Conservation (phyloP, 257 asterid species). For the Fraxinus americana region DNA sequence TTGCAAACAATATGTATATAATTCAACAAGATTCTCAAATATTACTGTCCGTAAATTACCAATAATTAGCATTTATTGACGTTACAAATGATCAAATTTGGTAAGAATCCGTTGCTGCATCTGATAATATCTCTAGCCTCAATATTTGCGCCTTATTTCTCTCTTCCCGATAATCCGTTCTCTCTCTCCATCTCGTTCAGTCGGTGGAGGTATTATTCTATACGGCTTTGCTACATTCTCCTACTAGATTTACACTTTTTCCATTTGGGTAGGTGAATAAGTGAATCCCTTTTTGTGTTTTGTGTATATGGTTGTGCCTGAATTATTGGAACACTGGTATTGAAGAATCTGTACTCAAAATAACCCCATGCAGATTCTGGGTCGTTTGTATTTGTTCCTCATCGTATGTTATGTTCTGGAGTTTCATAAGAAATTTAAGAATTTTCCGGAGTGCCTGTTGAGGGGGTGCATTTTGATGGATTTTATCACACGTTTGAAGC, state of each 20-base stretch:
- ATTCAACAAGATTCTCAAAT: background rate
- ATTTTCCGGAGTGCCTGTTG: slow-evolving; percentile 26
- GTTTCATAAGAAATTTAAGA: slow-evolving; percentile 37
- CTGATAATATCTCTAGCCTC: slow-evolving; percentile 32
- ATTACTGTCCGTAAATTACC: background rate
- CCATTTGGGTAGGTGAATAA: background rate
- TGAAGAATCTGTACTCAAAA: slow-evolving; percentile 18
- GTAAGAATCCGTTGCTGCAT: slow-evolving; percentile 26
- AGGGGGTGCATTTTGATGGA: slow-evolving; percentile 50
- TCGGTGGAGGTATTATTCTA: background rate
- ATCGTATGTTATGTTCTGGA: slow-evolving; percentile 41
- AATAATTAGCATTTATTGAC: slow-evolving; percentile 6
- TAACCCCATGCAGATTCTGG: slow-evolving; percentile 48
- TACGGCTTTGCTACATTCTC: background rate
- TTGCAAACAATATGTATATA: too few relatives aligned
- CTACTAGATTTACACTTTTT: background rate
- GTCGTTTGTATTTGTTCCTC: slow-evolving; percentile 29
- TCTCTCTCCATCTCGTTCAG: slow-evolving; percentile 6
- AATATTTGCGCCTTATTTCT: slow-evolving; percentile 26
- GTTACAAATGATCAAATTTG: slow-evolving; percentile 6
- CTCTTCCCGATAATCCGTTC: slow-evolving; percentile 22
- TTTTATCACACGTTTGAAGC: slow-evolving; percentile 36
- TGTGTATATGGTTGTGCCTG: background rate
- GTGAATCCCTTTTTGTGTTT: background rate
- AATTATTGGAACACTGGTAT: slow-evolving; percentile 1